Evolutionary conservation across 176 grass and related monocot species (phyloP).

Genomic region (Areca catechu): DNA sequence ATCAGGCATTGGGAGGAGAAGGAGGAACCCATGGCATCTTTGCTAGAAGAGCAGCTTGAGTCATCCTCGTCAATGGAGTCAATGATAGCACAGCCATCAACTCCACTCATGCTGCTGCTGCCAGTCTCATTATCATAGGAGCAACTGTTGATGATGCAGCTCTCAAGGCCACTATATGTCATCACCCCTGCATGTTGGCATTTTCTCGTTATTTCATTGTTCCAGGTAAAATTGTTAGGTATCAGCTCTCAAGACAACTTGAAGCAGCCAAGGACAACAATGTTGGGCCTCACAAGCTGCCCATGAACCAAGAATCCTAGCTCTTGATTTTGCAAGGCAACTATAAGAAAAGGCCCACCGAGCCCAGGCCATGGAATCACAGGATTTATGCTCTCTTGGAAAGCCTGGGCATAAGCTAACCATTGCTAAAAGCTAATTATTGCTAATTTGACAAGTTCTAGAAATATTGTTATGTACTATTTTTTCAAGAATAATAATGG

Average conservation of each 20-base stretch:
- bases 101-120: slow-evolving; percentile 40
- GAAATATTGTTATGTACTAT: no score
- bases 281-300: slow-evolving; percentile 3
- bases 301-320: background rate
- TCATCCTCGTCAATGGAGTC: slow-evolving; percentile 81
- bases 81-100: slow-evolving; percentile 44
- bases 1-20: slow-evolving; percentile 57
- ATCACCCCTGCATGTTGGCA: slow-evolving; percentile 40
- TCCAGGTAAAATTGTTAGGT: no score
- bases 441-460: no score
- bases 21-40: slow-evolving; percentile 58
- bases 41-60: slow-evolving; percentile 89
- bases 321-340: background rate
- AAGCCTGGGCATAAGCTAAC: no score
- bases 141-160: slow-evolving; percentile 66
- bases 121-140: slow-evolving; percentile 73
- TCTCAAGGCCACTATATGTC: slow-evolving; percentile 83
- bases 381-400: no score
- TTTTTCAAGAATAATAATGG: no score
- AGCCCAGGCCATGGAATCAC: no score
- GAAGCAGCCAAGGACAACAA: background rate
- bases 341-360: no score
- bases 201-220: background rate
- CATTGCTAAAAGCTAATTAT: no score
- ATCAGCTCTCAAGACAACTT: background rate